A percentile compares a stretch with the other conserved stretches of the same genome.
Conservation (phyloP, 169 alveolate genomes). For the Babesia ovis region DNA sequence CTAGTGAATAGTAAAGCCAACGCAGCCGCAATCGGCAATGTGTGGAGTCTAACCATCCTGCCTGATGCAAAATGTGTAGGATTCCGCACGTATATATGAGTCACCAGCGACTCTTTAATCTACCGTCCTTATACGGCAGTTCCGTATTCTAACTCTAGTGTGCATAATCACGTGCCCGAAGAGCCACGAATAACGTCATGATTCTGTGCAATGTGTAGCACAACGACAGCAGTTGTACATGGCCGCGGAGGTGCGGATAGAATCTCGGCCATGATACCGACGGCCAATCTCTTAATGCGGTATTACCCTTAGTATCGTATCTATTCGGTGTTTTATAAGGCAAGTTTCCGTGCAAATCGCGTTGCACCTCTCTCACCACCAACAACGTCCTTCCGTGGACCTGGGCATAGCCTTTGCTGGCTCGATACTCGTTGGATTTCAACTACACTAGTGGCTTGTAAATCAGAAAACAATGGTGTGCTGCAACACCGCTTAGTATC, state of each 20-base stretch:
- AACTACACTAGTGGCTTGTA: too few relatives aligned
- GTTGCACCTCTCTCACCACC: too few relatives aligned
- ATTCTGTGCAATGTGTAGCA: slow-evolving; percentile 25
- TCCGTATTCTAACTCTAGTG: not conserved
- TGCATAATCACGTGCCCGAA: not conserved
- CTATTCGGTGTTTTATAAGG: too few relatives aligned
- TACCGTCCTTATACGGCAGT: not conserved
- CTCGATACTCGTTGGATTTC: too few relatives aligned
- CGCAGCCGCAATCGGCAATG: not conserved
- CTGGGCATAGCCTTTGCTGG: too few relatives aligned
- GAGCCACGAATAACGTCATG: not conserved
- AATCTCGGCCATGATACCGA: too few relatives aligned
- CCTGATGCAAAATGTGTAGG: slow-evolving; percentile 1
- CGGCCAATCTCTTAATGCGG: too few relatives aligned
- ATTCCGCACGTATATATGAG: not conserved
- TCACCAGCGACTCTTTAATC: not conserved
- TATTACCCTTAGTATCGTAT: too few relatives aligned
- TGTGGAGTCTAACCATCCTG: slow-evolving; percentile 7
- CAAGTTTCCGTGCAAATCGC: too few relatives aligned
- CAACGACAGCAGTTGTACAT: not conserved
- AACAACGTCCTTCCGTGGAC: too few relatives aligned
- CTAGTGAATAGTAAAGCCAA: not conserved
- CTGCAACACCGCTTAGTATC: too few relatives aligned
- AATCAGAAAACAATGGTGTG: too few relatives aligned
- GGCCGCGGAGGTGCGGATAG: not conserved